Percentiles rank a stretch among this genome's conserved stretches.
Conservation (phyloP, 208 protist genomes). For the Porcisia hertigi region DNA sequence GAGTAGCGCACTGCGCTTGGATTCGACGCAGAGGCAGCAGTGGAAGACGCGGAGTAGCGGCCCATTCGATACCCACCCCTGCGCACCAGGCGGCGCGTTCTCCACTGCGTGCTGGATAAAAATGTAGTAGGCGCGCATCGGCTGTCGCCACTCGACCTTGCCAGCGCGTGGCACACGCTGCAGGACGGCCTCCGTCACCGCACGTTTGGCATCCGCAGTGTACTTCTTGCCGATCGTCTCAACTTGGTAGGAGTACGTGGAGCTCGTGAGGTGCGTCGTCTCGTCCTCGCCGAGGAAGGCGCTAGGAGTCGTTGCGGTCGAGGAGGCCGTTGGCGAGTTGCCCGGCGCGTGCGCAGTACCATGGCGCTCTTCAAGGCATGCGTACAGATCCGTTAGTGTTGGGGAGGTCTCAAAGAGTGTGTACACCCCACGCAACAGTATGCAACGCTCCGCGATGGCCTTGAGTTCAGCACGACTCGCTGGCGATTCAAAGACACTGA, state of each 20-base stretch:
- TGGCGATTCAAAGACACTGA: conserved; percentile 45
- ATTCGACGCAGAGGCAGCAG: conserved; percentile 36
- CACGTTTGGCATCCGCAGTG: conserved; percentile 45
- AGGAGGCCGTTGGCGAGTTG: neutral
- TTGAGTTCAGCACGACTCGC: conserved; percentile 17
- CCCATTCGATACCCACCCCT: conserved; percentile 36
- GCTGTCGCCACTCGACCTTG: conserved; percentile 26
- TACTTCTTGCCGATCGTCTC: conserved; percentile 82
- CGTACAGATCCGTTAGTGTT: conserved; percentile 50
- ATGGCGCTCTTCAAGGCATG: conserved; percentile 18
- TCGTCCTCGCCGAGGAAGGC: conserved; percentile 39
- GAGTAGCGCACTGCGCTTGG: conserved; percentile 50
- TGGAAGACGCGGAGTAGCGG: conserved; percentile 58
- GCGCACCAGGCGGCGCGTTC: conserved; percentile 40
- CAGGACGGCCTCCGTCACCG: conserved; percentile 40
- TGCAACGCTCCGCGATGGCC: conserved; percentile 39
- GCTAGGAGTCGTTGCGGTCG: neutral
- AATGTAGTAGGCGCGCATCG: conserved; percentile 42
- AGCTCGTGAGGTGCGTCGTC: conserved; percentile 18
- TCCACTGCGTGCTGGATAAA: conserved; percentile 63
- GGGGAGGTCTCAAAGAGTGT: conserved; percentile 48
- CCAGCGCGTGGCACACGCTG: conserved; percentile 16
- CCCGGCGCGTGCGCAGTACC: neutral
- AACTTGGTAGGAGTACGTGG: conserved; percentile 55
- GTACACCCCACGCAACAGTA: conserved; percentile 53